A percentile compares a stretch with the other conserved stretches of the same genome.
Evolutionary conservation across 1,139 yeast genomes (phyloP).

Genomic region (Candida tetrigidarum): DNA sequence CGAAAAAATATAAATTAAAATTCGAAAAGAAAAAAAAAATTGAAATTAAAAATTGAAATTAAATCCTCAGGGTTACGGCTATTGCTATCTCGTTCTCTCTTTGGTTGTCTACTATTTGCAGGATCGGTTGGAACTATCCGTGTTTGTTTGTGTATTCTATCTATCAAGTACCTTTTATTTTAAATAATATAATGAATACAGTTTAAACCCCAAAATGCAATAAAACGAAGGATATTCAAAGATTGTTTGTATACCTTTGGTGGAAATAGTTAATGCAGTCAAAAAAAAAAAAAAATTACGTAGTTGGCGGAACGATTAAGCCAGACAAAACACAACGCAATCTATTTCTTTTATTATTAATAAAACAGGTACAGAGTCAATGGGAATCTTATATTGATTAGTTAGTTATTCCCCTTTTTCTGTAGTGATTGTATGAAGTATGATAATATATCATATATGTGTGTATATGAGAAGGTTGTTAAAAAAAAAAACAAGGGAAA

Average conservation of each 20-base stretch:
- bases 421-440: background rate
- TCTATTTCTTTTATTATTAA: too few relatives aligned
- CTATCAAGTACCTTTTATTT: background rate
- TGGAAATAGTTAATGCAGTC: conserved; percentile 1
- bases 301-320: background rate
- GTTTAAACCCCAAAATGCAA: background rate
- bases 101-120: background rate
- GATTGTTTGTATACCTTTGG: background rate
- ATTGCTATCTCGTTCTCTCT: conserved; percentile 1
- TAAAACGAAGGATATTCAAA: background rate
- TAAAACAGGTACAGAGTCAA: too few relatives aligned
- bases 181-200: background rate
- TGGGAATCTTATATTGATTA: background rate
- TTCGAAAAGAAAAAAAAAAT: background rate
- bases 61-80: conserved; percentile 2
- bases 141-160: background rate
- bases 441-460: background rate
- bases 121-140: background rate
- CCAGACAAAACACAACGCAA: too few relatives aligned
- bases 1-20: background rate
- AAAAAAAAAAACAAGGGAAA: background rate
- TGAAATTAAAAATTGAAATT: too few relatives aligned
- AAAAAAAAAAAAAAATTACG: background rate
- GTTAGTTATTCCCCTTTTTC: background rate
- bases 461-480: background rate